Evolutionary conservation across 768 basidiomycete species (phyloP).

Genomic region (Xerocomus brunneocitrinus): DNA sequence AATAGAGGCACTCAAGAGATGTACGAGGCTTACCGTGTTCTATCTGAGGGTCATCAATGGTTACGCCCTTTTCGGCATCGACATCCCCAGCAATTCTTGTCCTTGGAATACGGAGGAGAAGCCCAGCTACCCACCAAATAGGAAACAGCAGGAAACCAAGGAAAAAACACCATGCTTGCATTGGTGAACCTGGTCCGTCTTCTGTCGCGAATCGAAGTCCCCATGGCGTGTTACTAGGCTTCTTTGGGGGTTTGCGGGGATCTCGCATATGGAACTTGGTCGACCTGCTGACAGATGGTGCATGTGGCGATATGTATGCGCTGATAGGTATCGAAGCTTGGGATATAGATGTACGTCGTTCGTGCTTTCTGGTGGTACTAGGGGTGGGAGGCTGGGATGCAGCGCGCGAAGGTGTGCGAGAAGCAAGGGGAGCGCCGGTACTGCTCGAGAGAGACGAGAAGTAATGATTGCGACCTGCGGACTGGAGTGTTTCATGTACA

Average conservation of each 20-base stretch:
- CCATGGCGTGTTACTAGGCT: slow-evolving; percentile 58
- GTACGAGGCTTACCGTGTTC: slow-evolving; percentile 55
- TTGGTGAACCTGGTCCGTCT: slow-evolving; percentile 46
- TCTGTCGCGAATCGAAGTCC: slow-evolving; percentile 50
- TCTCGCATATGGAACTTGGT: slow-evolving; percentile 76
- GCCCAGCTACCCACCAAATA: slow-evolving; percentile 63
- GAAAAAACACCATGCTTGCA: slow-evolving; percentile 78
- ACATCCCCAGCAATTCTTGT: slow-evolving; percentile 60
- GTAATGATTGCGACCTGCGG: slow-evolving; percentile 12
- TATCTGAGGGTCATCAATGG: slow-evolving; percentile 75
- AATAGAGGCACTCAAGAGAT: background rate
- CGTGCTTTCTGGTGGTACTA: slow-evolving; percentile 25
- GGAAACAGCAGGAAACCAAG: slow-evolving; percentile 59
- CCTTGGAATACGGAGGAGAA: slow-evolving; percentile 47
- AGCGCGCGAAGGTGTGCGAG: slow-evolving; percentile 36
- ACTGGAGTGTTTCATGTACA: slow-evolving; percentile 24
- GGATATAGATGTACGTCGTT: slow-evolving; percentile 52
- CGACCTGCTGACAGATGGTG: slow-evolving; percentile 61
- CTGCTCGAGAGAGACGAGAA: slow-evolving; percentile 35
- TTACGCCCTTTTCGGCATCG: slow-evolving; percentile 60
- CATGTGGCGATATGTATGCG: slow-evolving; percentile 73
- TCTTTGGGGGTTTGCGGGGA: slow-evolving; percentile 59
- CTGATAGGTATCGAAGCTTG: slow-evolving; percentile 76
- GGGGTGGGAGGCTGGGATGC: slow-evolving; percentile 30
- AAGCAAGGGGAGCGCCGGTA: slow-evolving; percentile 25